These are phyloP conservation scores for Podila epicladia DNA, from an alignment of 192 early-diverging fungal genomes.

Conservation along the genomic window DNA sequence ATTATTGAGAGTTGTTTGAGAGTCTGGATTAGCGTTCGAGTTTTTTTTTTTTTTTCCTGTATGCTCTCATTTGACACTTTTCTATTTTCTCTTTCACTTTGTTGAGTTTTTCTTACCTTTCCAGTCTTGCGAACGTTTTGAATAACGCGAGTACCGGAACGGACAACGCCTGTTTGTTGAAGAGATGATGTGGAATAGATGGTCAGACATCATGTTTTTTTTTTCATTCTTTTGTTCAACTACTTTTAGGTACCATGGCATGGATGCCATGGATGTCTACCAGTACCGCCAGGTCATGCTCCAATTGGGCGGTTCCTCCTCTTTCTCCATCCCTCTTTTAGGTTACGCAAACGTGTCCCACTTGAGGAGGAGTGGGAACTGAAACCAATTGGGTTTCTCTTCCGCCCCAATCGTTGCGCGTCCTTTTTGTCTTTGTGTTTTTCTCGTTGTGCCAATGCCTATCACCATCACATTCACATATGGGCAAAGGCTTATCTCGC, in stretches of 20 bases:
- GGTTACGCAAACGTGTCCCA: background rate
- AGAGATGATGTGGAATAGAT: background rate
- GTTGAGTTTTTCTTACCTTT: conserved; percentile 29
- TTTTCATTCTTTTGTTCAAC: too few species aligned
- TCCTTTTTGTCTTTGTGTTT: background rate
- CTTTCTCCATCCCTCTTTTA: too few species aligned
- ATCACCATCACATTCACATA: too few species aligned
- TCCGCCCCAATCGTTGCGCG: background rate
- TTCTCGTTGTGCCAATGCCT: too few species aligned
- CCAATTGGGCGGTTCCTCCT: background rate
- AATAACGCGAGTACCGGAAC: conserved; percentile 40
- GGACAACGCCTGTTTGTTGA: conserved; percentile 22
- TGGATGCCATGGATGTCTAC: background rate
- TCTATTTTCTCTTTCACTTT: background rate
- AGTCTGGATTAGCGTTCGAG: background rate
- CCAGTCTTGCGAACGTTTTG: conserved; percentile 50
- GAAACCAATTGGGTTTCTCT: conserved; percentile 2
- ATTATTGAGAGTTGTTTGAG: background rate
- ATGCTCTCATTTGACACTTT: background rate
- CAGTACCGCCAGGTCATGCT: background rate
- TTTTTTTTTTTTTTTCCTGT: background rate
- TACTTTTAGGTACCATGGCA: background rate
- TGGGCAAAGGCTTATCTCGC: too few species aligned
- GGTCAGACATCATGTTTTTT: background rate
- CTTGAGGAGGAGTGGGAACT: background rate